Percentiles rank a stretch among this genome's conserved stretches.
These are phyloP conservation scores for Suillus sp. DNA, from an alignment of 768 basidiomycete species.

Conservation along the genomic window DNA sequence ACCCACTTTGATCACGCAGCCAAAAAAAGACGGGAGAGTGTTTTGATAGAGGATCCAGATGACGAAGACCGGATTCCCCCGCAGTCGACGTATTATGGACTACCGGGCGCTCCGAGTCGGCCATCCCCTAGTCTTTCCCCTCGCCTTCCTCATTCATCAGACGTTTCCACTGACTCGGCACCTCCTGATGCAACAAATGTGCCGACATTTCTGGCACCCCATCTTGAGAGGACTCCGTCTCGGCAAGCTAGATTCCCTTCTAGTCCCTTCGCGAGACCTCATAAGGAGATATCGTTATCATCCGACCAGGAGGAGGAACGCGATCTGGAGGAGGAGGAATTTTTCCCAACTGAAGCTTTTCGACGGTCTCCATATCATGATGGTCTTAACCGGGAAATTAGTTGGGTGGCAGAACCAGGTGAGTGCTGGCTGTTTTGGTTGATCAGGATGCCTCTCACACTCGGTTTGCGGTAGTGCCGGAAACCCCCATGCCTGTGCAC, in stretches of 20 bases:
- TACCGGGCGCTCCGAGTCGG: constrained; percentile 46
- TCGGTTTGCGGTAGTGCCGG: constrained; percentile 45
- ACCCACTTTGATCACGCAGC: constrained; percentile 42
- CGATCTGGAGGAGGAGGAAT: constrained; percentile 55
- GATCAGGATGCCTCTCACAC: constrained; percentile 12
- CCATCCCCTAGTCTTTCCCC: constrained; percentile 31
- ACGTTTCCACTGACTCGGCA: constrained; percentile 50
- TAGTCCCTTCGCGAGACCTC: constrained; percentile 73
- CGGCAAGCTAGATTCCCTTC: constrained; percentile 62
- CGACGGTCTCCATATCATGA: constrained; percentile 53
- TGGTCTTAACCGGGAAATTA: constrained; percentile 58
- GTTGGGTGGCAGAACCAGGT: constrained; percentile 81
- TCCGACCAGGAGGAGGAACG: constrained; percentile 61
- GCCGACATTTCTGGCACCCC: constrained; percentile 46
- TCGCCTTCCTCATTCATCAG: constrained; percentile 52
- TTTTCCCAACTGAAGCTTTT: constrained; percentile 60
- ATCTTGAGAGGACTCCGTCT: constrained; percentile 47
- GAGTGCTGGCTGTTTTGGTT: constrained; percentile 25
- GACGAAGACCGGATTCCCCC: constrained; percentile 48
- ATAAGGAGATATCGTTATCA: constrained; percentile 59
- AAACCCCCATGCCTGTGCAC: constrained; percentile 64
- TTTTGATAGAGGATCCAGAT: constrained; percentile 72
- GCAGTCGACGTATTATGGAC: constrained; percentile 38
- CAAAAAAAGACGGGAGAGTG: constrained; percentile 54
- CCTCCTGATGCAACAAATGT: constrained; percentile 45